phyloP scores from a whole-genome alignment of 768 basidiomycete species.

The Pulveroboletus sp. region DNA sequence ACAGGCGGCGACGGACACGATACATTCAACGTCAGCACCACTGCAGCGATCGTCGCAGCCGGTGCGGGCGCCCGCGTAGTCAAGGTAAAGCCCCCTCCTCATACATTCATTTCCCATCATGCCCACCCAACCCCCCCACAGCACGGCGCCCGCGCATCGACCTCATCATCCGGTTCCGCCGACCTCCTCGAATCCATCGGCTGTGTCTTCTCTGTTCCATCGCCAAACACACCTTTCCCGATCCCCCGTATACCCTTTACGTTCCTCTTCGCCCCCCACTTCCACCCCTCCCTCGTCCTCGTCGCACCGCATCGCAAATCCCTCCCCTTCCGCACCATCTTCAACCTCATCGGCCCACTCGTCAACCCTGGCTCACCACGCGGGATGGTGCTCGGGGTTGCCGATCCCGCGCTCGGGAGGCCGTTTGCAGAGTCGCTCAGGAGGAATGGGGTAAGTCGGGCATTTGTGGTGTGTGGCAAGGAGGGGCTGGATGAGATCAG shows the following conservation, averaged over 20 bases:
- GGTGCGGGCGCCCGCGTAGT: constrained; percentile 92
- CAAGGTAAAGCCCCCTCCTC: constrained; percentile 56
- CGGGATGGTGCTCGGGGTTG: constrained; percentile 91
- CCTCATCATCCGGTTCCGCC: constrained; percentile 91
- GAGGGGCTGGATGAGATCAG: constrained; percentile 95
- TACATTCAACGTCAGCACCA: constrained; percentile 95
- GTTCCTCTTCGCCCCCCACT: constrained; percentile 92
- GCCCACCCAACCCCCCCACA: constrained; percentile 32
- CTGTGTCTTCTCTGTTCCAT: constrained; percentile 69
- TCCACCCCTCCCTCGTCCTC: constrained; percentile 81
- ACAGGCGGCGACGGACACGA: constrained; percentile 88
- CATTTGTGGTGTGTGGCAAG: constrained; percentile 89
- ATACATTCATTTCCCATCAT: not conserved
- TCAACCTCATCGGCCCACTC: constrained; percentile 92
- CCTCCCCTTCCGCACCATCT: constrained; percentile 93
- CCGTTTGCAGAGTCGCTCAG: constrained; percentile 77
- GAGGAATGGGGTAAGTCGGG: constrained; percentile 75
- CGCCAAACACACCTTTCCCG: constrained; percentile 36
- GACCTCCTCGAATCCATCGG: constrained; percentile 86
- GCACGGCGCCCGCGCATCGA: constrained; percentile 91
- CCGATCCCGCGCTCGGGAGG: constrained; percentile 73
- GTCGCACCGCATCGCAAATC: constrained; percentile 82
- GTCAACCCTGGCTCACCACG: constrained; percentile 87
- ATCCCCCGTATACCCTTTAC: constrained; percentile 77
- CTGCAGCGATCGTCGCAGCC: constrained; percentile 90